Conservation (phyloP, 2,329 filamentous ascomycete species). For the Talaromyces albobiverticillius region DNA sequence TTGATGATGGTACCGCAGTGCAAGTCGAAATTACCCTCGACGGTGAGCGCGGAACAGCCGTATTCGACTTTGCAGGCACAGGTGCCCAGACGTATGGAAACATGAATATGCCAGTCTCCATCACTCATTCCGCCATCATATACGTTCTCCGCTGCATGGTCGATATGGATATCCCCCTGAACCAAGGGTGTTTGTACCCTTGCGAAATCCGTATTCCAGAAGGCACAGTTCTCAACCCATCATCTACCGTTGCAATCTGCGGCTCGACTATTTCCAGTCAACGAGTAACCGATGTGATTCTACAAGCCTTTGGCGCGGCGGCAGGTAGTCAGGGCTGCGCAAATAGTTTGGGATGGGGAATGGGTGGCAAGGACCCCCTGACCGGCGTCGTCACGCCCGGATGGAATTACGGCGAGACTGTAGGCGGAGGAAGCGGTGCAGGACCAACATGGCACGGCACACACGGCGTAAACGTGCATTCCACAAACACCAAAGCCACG, state of each 20-base stretch:
- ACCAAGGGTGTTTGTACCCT: slow-evolving; percentile 73
- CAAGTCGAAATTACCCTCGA: slow-evolving; percentile 68
- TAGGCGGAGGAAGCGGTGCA: slow-evolving; percentile 70
- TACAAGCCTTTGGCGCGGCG: slow-evolving; percentile 70
- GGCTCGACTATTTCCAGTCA: slow-evolving; percentile 61
- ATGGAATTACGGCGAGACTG: slow-evolving; percentile 59
- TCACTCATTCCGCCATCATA: slow-evolving; percentile 74
- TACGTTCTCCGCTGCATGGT: slow-evolving; percentile 74
- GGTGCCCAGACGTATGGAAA: slow-evolving; percentile 72
- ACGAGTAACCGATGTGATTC: slow-evolving; percentile 71
- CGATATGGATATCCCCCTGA: slow-evolving; percentile 71
- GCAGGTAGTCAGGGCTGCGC: slow-evolving; percentile 71
- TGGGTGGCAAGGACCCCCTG: slow-evolving; percentile 59
- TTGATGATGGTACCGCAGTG: slow-evolving; percentile 77
- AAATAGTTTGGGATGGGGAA: slow-evolving; percentile 76
- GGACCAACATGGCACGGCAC: slow-evolving; percentile 69
- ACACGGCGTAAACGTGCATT: slow-evolving; percentile 70
- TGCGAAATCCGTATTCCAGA: slow-evolving; percentile 68
- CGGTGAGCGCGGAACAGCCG: slow-evolving; percentile 63
- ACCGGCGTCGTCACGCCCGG: slow-evolving; percentile 11
- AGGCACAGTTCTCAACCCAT: slow-evolving; percentile 68
- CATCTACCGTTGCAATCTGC: slow-evolving; percentile 69
- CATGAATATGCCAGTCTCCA: slow-evolving; percentile 70
- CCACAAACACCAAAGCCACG: slow-evolving; percentile 78
- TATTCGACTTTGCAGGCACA: slow-evolving; percentile 71